These are phyloP conservation scores for Linaria vulgaris DNA, from an alignment of 257 asterid species.

Conservation along the genomic window DNA sequence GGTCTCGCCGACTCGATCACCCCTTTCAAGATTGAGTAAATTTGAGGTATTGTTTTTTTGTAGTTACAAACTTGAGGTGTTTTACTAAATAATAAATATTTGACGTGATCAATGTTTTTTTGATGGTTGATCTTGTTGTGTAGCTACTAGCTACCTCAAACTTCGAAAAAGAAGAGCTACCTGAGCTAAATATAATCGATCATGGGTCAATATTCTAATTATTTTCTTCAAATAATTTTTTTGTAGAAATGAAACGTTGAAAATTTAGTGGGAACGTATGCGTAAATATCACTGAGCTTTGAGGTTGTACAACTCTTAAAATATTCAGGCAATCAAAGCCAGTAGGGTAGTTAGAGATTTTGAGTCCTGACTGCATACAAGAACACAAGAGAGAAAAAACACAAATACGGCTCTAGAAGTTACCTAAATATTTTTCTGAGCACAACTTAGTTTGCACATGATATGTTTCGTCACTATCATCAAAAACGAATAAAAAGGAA, in stretches of 20 bases:
- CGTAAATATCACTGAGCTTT: too few species aligned
- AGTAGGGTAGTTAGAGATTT: constrained; percentile 30
- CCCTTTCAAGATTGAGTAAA: constrained; percentile 31
- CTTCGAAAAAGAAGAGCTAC: too few species aligned
- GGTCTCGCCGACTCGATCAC: constrained; percentile 19
- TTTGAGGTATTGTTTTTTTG: too few species aligned
- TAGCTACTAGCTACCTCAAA: constrained; percentile 15
- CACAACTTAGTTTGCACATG: constrained; percentile 35
- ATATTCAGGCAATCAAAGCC: constrained; percentile 24
- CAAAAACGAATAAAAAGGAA: neutral
- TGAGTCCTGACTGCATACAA: constrained; percentile 8
- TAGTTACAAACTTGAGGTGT: too few species aligned
- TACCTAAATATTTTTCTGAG: constrained; percentile 16
- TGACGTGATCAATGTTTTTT: constrained; percentile 30
- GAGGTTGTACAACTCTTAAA: too few species aligned
- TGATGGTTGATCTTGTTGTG: too few species aligned
- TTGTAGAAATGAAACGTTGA: too few species aligned
- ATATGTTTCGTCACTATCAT: constrained; percentile 37
- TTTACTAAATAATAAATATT: too few species aligned
- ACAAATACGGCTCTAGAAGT: constrained; percentile 20
- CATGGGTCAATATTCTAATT: too few species aligned
- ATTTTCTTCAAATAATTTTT: too few species aligned
- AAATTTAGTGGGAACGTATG: too few species aligned
- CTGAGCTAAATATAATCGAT: too few species aligned
- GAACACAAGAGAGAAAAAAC: neutral